A percentile compares a stretch with the other conserved stretches of the same genome.
Evolutionary conservation across 495 filamentous ascomycete species (phyloP).

Genomic region (Hyaloscypha bicolor): DNA sequence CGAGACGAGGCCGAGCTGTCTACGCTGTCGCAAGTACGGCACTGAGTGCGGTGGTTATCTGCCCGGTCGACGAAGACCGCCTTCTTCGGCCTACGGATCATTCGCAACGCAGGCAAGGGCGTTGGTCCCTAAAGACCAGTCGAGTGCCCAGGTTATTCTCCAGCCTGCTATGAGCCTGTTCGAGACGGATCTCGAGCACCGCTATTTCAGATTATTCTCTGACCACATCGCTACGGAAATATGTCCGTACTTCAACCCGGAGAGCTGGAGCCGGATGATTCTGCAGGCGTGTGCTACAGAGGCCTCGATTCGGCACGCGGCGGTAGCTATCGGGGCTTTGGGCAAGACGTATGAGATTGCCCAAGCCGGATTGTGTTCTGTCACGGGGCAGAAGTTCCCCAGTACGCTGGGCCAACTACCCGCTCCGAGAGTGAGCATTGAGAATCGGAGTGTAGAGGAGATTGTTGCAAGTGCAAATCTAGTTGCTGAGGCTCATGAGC

Average conservation of each 20-base stretch:
- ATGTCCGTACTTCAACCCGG: slow-evolving; percentile 60
- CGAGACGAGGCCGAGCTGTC: slow-evolving; percentile 54
- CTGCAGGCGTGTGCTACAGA: slow-evolving; percentile 61
- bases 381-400: not conserved
- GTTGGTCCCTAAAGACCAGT: slow-evolving; percentile 15
- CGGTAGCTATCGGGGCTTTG: slow-evolving; percentile 63
- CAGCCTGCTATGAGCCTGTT: slow-evolving; percentile 13
- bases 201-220: slow-evolving; percentile 60
- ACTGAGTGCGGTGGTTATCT: slow-evolving; percentile 56
- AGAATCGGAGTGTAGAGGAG: not conserved
- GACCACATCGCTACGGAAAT: slow-evolving; percentile 56
- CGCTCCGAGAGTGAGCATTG: not conserved
- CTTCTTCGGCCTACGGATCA: slow-evolving; percentile 14
- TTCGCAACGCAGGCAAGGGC: slow-evolving; percentile 18
- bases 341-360: slow-evolving; percentile 48
- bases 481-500: slow-evolving; percentile 8
- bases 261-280: slow-evolving; percentile 59
- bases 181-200: slow-evolving; percentile 45
- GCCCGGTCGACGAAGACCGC: slow-evolving; percentile 13
- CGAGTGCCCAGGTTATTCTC: not conserved
- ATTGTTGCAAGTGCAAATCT: not conserved
- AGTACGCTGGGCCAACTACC: not conserved
- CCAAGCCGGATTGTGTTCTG: slow-evolving; percentile 3
- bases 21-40: slow-evolving; percentile 51
- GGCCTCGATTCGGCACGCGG: slow-evolving; percentile 62